These are phyloP conservation scores for Diaporthe ampelina DNA, from an alignment of 2,329 filamentous ascomycete species.

Conservation along the genomic window DNA sequence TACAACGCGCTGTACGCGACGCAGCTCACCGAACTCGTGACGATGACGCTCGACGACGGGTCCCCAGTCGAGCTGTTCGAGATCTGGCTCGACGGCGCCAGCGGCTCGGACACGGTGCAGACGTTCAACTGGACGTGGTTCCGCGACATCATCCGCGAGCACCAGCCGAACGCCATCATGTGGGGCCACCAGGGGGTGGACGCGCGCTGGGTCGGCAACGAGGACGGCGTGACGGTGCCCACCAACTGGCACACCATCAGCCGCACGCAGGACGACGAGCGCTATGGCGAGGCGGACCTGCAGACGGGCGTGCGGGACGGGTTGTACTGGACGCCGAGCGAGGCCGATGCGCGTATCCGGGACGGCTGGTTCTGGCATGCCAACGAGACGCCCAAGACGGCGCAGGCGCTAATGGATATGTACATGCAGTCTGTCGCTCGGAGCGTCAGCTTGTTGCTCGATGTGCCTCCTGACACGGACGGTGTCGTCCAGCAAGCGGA, in stretches of 20 bases:
- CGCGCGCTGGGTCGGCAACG: slow-evolving; percentile 51
- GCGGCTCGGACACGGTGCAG: slow-evolving; percentile 49
- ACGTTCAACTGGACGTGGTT: slow-evolving; percentile 50
- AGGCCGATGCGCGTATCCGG: slow-evolving; percentile 48
- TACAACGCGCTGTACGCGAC: slow-evolving; percentile 51
- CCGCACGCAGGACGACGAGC: slow-evolving; percentile 48
- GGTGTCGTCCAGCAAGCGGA: slow-evolving; percentile 44
- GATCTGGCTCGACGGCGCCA: slow-evolving; percentile 51
- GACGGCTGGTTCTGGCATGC: slow-evolving; percentile 49
- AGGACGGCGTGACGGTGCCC: slow-evolving; percentile 47
- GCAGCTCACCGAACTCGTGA: slow-evolving; percentile 48
- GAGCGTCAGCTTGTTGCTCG: slow-evolving; percentile 47
- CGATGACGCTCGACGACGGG: slow-evolving; percentile 43
- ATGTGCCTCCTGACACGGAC: slow-evolving; percentile 47
- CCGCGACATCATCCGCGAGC: slow-evolving; percentile 48
- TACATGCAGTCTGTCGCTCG: slow-evolving; percentile 47
- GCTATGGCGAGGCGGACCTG: slow-evolving; percentile 45
- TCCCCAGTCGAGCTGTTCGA: slow-evolving; percentile 47
- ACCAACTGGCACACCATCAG: slow-evolving; percentile 51
- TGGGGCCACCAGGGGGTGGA: slow-evolving; percentile 51
- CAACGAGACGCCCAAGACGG: slow-evolving; percentile 46
- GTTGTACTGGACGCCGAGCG: slow-evolving; percentile 48
- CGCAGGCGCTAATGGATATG: slow-evolving; percentile 46
- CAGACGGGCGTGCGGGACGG: slow-evolving; percentile 47
- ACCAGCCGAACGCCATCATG: slow-evolving; percentile 49